phyloP scores from a whole-genome alignment of 2,329 filamentous ascomycete genomes.

The Fusarium verticillioides region DNA sequence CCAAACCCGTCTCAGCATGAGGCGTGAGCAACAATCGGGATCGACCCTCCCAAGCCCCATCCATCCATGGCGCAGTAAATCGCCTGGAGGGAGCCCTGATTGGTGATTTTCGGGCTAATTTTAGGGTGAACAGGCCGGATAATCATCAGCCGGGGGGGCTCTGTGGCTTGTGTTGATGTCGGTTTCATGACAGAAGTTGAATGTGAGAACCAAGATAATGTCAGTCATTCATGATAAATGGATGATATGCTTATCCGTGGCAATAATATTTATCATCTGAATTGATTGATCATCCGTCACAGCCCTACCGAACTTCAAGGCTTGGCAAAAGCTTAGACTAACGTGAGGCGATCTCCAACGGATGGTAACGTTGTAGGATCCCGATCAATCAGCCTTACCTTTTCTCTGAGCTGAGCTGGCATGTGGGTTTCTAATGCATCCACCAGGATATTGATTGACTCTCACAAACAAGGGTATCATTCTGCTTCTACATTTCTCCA shows the following conservation, averaged over 20 bases:
- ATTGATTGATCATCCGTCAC: background rate
- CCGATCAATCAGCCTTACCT: background rate
- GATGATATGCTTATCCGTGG: background rate
- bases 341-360: background rate
- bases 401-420: background rate
- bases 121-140: constrained; percentile 4
- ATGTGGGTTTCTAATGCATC: background rate
- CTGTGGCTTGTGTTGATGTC: constrained; percentile 1
- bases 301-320: background rate
- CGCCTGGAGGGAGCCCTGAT: background rate
- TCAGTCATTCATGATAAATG: background rate
- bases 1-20: constrained; percentile 12
- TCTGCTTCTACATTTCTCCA: constrained; percentile 17
- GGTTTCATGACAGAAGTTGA: background rate
- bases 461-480: constrained; percentile 31
- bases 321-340: constrained; percentile 3
- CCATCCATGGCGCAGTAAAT: constrained; percentile 22
- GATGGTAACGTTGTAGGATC: background rate
- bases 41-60: constrained; percentile 5
- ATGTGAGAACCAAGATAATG: background rate
- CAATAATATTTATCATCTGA: background rate
- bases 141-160: background rate
- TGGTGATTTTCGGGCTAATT: constrained; percentile 14
- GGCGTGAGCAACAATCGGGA: background rate
- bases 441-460: background rate